These are phyloP conservation scores for Trametes pubescens DNA, from an alignment of 1,284 basidiomycete species.

Conservation along the genomic window DNA sequence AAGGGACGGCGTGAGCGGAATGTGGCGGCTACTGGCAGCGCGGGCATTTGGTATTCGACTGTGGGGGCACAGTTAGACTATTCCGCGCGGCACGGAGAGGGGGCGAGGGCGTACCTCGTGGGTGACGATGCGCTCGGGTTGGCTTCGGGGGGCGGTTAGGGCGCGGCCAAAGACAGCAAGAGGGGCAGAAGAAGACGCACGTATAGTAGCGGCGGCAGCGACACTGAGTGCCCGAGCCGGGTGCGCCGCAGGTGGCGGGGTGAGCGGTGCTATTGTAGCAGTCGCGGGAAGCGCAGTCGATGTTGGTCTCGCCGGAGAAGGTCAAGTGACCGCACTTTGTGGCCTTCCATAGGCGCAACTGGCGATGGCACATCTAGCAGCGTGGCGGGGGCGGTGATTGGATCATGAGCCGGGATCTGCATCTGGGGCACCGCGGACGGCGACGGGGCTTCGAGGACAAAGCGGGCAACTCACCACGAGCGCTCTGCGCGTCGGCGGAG, in stretches of 20 bases:
- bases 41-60: slow-evolving; percentile 28
- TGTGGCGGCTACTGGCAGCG: slow-evolving; percentile 22
- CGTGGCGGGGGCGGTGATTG: slow-evolving; percentile 24
- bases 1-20: not conserved
- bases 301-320: slow-evolving; percentile 54
- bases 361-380: slow-evolving; percentile 74
- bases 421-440: not conserved
- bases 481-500: slow-evolving; percentile 66
- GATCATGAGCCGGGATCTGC: slow-evolving; percentile 21
- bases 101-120: slow-evolving; percentile 37
- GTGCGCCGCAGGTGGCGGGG: slow-evolving; percentile 52
- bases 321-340: slow-evolving; percentile 62
- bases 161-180: not conserved
- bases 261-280: slow-evolving; percentile 63
- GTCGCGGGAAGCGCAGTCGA: slow-evolving; percentile 58
- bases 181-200: slow-evolving; percentile 43
- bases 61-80: not conserved
- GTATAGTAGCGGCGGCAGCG: slow-evolving; percentile 66
- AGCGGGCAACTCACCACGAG: slow-evolving; percentile 37
- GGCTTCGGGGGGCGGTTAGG: slow-evolving; percentile 32
- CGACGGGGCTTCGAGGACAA: slow-evolving; percentile 24
- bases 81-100: not conserved
- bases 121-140: slow-evolving; percentile 43
- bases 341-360: slow-evolving; percentile 60
- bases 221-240: slow-evolving; percentile 45